These are phyloP conservation scores for Solanum pinnatisectum DNA, from an alignment of 257 asterid genomes.

Conservation along the genomic window DNA sequence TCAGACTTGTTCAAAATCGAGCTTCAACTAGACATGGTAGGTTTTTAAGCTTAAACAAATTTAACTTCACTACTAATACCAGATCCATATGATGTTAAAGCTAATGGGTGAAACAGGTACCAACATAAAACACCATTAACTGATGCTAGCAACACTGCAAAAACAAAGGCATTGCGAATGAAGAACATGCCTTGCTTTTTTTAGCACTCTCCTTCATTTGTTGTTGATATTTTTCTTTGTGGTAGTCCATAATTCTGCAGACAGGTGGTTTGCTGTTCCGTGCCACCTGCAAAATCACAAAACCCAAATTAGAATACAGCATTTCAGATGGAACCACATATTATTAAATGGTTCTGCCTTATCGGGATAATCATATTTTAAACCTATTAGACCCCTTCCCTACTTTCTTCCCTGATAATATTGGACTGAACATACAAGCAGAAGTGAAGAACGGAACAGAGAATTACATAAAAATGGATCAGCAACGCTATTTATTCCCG, in stretches of 20 bases:
- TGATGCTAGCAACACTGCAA: background rate
- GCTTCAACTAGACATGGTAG: background rate
- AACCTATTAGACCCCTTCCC: background rate
- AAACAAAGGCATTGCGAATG: background rate
- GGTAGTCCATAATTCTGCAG: slow-evolving; percentile 68
- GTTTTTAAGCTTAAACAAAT: background rate
- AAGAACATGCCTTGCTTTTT: background rate
- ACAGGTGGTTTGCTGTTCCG: slow-evolving; percentile 56
- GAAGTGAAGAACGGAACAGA: background rate
- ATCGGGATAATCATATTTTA: background rate
- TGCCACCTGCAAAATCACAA: slow-evolving; percentile 51
- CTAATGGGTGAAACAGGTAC: background rate
- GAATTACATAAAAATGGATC: background rate
- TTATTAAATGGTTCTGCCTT: background rate
- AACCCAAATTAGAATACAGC: slow-evolving; percentile 1
- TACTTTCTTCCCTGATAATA: background rate
- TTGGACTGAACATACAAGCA: background rate
- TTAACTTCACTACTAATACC: background rate
- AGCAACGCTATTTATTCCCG: background rate
- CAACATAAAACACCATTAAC: background rate
- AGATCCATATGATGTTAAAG: background rate
- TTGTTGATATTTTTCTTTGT: slow-evolving; percentile 47
- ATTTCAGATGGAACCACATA: slow-evolving; percentile 1
- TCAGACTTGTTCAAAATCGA: background rate
- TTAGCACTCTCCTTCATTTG: slow-evolving; percentile 50